A percentile compares a stretch with the other conserved stretches of the same genome.
Evolutionary conservation across 225 moss, liverwort and hornwort species (phyloP).

Genomic region (Rhytidiadelphus loreus): DNA sequence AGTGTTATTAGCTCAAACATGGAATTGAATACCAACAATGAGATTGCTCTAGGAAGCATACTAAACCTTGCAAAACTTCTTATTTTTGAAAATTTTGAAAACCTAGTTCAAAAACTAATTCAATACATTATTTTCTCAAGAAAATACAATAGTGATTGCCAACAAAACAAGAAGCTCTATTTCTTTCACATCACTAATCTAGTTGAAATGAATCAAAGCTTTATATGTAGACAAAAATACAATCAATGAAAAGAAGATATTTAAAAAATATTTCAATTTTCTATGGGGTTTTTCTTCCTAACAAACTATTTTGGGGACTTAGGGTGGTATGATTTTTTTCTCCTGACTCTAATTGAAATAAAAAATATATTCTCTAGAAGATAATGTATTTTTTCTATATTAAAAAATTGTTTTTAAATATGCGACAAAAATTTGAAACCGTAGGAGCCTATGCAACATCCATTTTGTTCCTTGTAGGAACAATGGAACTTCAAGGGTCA

Average conservation of each 20-base stretch:
- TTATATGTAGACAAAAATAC: neutral
- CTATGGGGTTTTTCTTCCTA: too few relatives aligned
- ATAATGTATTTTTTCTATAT: neutral
- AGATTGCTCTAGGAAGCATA: neutral
- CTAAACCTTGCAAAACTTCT: neutral
- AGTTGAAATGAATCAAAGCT: neutral
- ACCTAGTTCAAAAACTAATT: neutral
- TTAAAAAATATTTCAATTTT: neutral
- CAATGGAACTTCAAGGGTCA: too few relatives aligned
- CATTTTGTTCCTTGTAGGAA: too few relatives aligned
- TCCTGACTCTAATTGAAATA: neutral
- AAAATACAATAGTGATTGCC: neutral
- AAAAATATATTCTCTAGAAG: neutral
- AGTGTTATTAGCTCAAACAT: neutral
- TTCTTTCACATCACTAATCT: too few relatives aligned
- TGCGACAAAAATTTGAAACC: neutral
- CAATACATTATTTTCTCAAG: neutral
- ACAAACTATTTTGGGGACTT: too few relatives aligned
- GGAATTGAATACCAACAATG: neutral
- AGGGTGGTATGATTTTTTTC: fast-evolving
- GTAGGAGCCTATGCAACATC: fast-evolving
- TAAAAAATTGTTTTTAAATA: too few relatives aligned
- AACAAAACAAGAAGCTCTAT: neutral
- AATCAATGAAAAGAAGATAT: neutral
- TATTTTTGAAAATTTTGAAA: neutral